Percentiles rank a stretch among this genome's conserved stretches.
These are phyloP conservation scores for Komagataella ulmi DNA, from an alignment of 805 yeast genomes.

Conservation along the genomic window DNA sequence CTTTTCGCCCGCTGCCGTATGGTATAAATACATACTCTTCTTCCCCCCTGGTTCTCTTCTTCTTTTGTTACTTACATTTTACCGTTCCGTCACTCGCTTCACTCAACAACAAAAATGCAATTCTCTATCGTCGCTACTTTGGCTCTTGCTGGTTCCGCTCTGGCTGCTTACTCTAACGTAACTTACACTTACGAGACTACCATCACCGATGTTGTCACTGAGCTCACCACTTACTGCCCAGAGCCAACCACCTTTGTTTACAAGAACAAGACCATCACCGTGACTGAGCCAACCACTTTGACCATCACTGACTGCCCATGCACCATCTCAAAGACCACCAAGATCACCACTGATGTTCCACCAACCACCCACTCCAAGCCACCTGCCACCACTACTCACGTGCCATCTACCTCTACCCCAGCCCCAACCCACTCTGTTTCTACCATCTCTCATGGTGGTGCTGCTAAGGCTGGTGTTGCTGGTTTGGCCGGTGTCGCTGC, in stretches of 20 bases:
- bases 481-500: conserved; percentile 24
- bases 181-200: conserved; percentile 32
- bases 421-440: conserved; percentile 10
- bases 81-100: conserved; percentile 17
- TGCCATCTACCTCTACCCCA: conserved; percentile 5
- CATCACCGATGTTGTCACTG: conserved; percentile 45
- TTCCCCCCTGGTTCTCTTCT: neutral
- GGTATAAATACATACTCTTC: neutral
- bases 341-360: conserved; percentile 9
- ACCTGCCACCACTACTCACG: conserved; percentile 7
- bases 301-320: conserved; percentile 85
- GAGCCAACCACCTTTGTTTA: conserved; percentile 50
- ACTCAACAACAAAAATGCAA: conserved; percentile 16
- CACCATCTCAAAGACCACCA: conserved; percentile 28
- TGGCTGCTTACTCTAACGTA: conserved; percentile 30
- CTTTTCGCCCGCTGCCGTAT: neutral
- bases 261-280: conserved; percentile 60
- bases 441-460: conserved; percentile 15
- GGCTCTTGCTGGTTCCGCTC: conserved; percentile 24
- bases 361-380: neutral
- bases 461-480: conserved; percentile 24
- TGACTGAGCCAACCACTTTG: conserved; percentile 67
- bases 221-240: conserved; percentile 77
- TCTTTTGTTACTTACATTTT: conserved; percentile 2
- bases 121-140: conserved; percentile 18